phyloP scores from a whole-genome alignment of 2,329 filamentous ascomycete genomes.

The Blastomyces parvus region DNA sequence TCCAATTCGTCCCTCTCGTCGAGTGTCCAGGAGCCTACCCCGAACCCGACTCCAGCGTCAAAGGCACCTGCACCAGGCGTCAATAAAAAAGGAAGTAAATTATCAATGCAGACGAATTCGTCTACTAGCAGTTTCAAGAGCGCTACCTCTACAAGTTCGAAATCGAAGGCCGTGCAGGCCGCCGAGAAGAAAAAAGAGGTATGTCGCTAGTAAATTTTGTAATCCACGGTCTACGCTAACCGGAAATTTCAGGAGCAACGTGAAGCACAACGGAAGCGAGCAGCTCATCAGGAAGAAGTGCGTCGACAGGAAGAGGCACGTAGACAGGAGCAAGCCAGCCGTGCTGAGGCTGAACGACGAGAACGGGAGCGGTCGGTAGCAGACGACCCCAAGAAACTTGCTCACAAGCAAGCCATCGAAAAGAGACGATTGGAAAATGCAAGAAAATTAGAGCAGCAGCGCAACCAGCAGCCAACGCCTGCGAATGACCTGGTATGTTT shows the following conservation, averaged over 20 bases:
- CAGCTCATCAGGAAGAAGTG: constrained; percentile 49
- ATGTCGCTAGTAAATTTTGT: constrained; percentile 14
- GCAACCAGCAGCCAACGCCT: constrained; percentile 30
- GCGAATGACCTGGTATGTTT: constrained; percentile 30
- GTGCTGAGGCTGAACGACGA: constrained; percentile 45
- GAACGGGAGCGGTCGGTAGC: constrained; percentile 39
- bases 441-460: constrained; percentile 38
- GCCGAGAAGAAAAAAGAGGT: constrained; percentile 72
- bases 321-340: constrained; percentile 48
- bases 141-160: constrained; percentile 50
- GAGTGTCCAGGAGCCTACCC: constrained; percentile 34
- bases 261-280: constrained; percentile 64
- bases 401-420: constrained; percentile 52
- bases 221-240: constrained; percentile 1
- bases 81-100: constrained; percentile 58
- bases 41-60: constrained; percentile 28
- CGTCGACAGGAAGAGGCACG: constrained; percentile 45
- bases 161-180: constrained; percentile 62
- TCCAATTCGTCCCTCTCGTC: constrained; percentile 48
- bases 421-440: constrained; percentile 42
- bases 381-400: constrained; percentile 57
- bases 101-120: constrained; percentile 49
- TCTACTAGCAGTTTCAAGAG: constrained; percentile 54
- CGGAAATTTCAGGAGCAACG: constrained; percentile 53
- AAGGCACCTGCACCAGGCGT: constrained; percentile 38